phyloP scores from a whole-genome alignment of 768 basidiomycete species.

The Agrocybe praecox region DNA sequence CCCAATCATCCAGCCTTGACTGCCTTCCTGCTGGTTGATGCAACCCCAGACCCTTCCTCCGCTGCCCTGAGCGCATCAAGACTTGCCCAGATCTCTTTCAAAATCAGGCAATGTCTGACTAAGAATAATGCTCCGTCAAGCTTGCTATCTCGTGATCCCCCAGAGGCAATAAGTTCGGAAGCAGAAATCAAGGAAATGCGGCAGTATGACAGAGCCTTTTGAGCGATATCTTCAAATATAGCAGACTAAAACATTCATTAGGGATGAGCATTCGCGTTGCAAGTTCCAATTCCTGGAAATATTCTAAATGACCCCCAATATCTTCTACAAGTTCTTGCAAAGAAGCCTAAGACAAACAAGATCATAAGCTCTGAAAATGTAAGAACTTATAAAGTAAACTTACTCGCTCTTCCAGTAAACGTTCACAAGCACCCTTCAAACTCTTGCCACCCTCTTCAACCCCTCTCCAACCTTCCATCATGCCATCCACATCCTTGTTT shows the following conservation, averaged over 20 bases:
- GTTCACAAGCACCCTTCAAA: constrained; percentile 89
- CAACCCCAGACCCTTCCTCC: constrained; percentile 6
- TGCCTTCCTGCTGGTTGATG: neutral
- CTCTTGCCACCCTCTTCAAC: constrained; percentile 94
- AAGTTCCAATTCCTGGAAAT: constrained; percentile 92
- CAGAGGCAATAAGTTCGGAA: constrained; percentile 60
- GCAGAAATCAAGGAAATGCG: constrained; percentile 79
- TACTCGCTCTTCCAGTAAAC: constrained; percentile 87
- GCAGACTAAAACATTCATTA: constrained; percentile 59
- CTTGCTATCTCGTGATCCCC: constrained; percentile 38
- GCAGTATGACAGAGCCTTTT: constrained; percentile 87
- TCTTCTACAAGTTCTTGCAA: constrained; percentile 81
- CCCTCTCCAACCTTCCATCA: constrained; percentile 82
- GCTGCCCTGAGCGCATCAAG: constrained; percentile 61
- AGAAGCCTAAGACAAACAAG: constrained; percentile 55
- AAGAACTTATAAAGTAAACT: constrained; percentile 23
- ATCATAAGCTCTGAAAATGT: neutral
- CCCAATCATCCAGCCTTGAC: neutral
- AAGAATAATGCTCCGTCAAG: constrained; percentile 87
- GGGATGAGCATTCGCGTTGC: constrained; percentile 79
- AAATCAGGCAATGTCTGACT: constrained; percentile 83
- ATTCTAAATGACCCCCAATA: constrained; percentile 80
- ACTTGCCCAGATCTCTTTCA: constrained; percentile 83
- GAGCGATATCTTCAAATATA: constrained; percentile 95
- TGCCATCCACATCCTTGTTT: constrained; percentile 72